Conservation (phyloP, 176 grass and related monocot genomes). For the Saccharum officinarum region DNA sequence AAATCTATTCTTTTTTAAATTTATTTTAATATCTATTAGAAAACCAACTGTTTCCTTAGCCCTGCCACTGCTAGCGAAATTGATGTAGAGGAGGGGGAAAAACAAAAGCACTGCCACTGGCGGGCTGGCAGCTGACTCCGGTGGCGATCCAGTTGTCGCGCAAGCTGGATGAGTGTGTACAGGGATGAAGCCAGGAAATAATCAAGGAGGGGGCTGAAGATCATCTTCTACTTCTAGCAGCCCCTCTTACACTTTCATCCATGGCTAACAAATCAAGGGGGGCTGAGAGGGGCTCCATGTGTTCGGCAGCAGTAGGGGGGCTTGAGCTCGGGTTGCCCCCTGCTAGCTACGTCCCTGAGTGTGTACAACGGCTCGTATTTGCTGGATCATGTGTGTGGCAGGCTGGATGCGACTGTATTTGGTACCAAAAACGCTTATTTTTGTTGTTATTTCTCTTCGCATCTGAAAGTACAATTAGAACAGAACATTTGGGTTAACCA, state of each 20-base stretch:
- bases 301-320: no score
- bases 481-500: not conserved
- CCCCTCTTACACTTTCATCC: no score
- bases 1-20: no score
- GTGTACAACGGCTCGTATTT: not conserved
- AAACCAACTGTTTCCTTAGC: not conserved
- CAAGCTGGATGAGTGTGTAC: not conserved
- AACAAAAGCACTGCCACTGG: not conserved
- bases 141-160: not conserved
- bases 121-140: not conserved
- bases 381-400: slow-evolving; percentile 1
- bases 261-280: no score
- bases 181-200: no score
- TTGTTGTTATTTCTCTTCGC: not conserved
- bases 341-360: no score
- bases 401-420: not conserved
- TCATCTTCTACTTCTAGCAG: no score
- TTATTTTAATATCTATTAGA: not conserved
- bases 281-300: no score
- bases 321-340: no score
- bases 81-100: not conserved
- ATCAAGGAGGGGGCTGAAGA: no score
- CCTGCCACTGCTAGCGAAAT: not conserved
- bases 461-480: not conserved
- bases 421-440: not conserved